Base-by-base conservation (phyloP, 306 rosid species). In the Rosa multiflora region DNA sequence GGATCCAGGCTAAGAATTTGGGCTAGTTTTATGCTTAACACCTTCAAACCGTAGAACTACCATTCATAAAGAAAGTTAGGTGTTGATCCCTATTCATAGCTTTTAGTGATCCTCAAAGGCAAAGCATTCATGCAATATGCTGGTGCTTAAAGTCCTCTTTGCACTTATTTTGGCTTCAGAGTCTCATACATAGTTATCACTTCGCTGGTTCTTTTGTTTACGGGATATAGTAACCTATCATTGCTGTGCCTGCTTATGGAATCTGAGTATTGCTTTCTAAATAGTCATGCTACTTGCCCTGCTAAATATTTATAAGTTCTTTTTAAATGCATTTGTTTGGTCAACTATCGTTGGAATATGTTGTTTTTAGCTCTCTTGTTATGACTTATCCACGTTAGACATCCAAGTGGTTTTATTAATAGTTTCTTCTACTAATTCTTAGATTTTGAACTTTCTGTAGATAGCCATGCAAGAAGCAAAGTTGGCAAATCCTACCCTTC, bases 381-480 rank as follows among this genome's bases (percentile, higher is more conserved):
- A 1, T 44, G 18, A 18, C n/a, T 6, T 52, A 3, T 69, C 68
- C 14, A 5, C 55, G 29, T 66, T 48, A 17, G 26, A 5, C 21
- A 13, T 23, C 20, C 20, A 23, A 5, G 43, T 67, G 39, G 23
- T 74, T 29, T 51, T 20, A n/a, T 46, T 51, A 44, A 5, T 18
- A 43, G 5, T 21, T 76, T 48, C 49, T n/a, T 39, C 43, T 39
- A 73, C 40, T 74, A 1, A 64, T 76, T 40, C 39, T 23, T 75
- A 10, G 37, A 37, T 42, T 52, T 53, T 42, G 26, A 63, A 49
- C 39, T 44, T 74, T 70, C 15, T 35, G 73, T 81, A 92, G 99
- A 95, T 92, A 97, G 94, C 92, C 85, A 82, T 82, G 93, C 94
- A 86, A 88, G 99, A 92, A 85, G 88, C 85, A 62, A 90, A 86